Evolutionary conservation across 176 grass and related monocot species (phyloP).

Genomic region (Avena insularis): DNA sequence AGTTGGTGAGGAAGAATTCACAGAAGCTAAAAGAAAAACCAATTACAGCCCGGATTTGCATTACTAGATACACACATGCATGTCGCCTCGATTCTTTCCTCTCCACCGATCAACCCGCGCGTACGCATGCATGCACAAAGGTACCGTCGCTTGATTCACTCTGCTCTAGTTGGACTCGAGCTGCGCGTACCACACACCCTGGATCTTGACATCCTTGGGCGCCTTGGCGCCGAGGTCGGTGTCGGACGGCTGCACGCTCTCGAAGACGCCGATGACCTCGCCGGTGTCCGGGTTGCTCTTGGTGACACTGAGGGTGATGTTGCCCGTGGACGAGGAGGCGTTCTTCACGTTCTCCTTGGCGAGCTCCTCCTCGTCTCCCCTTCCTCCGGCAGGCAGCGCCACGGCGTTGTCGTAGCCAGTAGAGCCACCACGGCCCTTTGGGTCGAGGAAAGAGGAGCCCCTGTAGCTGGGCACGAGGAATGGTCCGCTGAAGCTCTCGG

Average conservation of each 20-base stretch:
- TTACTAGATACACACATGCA: conserved; percentile 36
- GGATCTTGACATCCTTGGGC: conserved; percentile 95
- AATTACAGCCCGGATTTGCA: conserved; percentile 27
- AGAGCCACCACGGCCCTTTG: conserved; percentile 82
- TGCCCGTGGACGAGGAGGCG: conserved; percentile 54
- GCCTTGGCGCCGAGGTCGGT: conserved; percentile 82
- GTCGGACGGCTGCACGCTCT: conserved; percentile 90
- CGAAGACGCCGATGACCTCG: conserved; percentile 80
- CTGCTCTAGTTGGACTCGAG: conserved; percentile 58
- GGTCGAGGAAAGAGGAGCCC: conserved; percentile 83
- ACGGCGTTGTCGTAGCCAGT: conserved; percentile 87
- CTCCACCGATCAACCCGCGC: conserved; percentile 19
- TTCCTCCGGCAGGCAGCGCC: conserved; percentile 80
- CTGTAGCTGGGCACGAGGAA: conserved; percentile 91
- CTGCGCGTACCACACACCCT: conserved; percentile 85
- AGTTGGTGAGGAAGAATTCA: conserved; percentile 18
- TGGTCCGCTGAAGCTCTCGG: conserved; percentile 72
- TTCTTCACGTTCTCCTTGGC: conserved; percentile 92
- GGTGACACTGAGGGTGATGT: conserved; percentile 74
- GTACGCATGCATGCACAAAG: conserved; percentile 17
- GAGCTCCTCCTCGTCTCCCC: conserved; percentile 90
- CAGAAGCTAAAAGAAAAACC: conserved; percentile 30
- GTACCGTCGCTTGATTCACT: background rate
- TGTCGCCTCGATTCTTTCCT: conserved; percentile 5
- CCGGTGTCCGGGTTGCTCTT: conserved; percentile 77